Evolutionary conservation across 23 red algal genomes (phyloP).

Genomic region (Agarophyton chilense): DNA sequence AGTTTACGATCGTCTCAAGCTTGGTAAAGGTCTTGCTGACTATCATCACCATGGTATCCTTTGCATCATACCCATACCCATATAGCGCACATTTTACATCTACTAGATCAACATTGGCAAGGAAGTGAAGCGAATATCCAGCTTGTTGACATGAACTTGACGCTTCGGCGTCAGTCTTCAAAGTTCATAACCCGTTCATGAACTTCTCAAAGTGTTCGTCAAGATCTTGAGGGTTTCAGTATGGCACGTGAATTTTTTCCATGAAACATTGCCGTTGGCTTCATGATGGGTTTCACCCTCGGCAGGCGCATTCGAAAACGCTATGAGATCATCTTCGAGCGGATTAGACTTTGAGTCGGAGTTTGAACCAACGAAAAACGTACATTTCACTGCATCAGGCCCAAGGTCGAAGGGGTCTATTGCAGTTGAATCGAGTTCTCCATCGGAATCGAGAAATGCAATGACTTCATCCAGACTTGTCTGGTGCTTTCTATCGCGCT

Average conservation of each 20-base stretch:
- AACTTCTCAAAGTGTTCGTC: constrained; percentile 84
- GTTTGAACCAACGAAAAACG: neutral
- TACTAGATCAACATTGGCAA: constrained; percentile 96
- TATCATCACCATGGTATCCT: constrained; percentile 90
- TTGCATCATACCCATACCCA: constrained; percentile 75
- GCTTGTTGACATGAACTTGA: constrained; percentile 24
- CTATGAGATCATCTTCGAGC: constrained; percentile 54
- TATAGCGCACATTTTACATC: constrained; percentile 74
- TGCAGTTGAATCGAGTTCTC: constrained; percentile 35
- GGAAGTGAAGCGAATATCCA: constrained; percentile 8
- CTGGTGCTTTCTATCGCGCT: constrained; percentile 37
- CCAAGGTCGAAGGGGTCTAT: neutral
- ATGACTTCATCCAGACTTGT: constrained; percentile 66
- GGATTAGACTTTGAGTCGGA: neutral
- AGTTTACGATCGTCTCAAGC: constrained; percentile 92
- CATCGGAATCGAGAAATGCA: constrained; percentile 53
- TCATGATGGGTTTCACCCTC: neutral
- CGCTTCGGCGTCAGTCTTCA: constrained; percentile 75
- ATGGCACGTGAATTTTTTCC: constrained; percentile 25
- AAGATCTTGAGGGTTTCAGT: constrained; percentile 42
- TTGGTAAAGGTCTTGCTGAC: constrained; percentile 97
- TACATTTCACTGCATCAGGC: neutral
- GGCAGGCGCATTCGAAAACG: neutral
- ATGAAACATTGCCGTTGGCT: neutral
- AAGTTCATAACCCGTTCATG: constrained; percentile 36